Evolutionary conservation across 176 grass and related monocot species (phyloP).

Genomic region (Carex myosuroides): DNA sequence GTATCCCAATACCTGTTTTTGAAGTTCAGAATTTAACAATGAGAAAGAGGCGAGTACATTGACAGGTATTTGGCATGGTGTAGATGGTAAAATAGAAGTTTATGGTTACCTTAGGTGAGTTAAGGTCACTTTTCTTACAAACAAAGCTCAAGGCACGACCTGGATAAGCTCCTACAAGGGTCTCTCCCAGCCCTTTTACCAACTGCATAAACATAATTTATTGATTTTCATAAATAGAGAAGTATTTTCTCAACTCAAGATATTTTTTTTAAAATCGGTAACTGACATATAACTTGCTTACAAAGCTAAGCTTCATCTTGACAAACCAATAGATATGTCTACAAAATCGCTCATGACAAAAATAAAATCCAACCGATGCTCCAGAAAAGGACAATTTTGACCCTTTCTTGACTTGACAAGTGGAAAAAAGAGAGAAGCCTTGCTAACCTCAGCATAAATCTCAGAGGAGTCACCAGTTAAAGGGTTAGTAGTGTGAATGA

Average conservation of each 20-base stretch:
- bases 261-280: not conserved
- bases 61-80: not conserved
- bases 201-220: slow-evolving; percentile 12
- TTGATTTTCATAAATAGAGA: not conserved
- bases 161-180: slow-evolving; percentile 83
- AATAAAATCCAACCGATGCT: not conserved
- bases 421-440: not conserved
- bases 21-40: not conserved
- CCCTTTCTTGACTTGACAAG: not conserved
- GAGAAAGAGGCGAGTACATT: slow-evolving; percentile 5
- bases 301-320: not conserved
- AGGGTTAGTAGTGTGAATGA: slow-evolving; percentile 95
- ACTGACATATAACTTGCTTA: not conserved
- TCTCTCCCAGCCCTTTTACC: slow-evolving; percentile 93
- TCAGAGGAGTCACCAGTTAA: slow-evolving; percentile 78
- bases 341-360: not conserved
- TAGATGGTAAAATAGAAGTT: not conserved
- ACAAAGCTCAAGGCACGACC: slow-evolving; percentile 90
- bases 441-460: slow-evolving; percentile 84
- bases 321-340: not conserved
- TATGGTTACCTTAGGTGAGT: slow-evolving; percentile 65
- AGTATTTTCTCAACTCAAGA: not conserved
- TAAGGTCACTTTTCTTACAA: slow-evolving; percentile 67
- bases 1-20: slow-evolving; percentile 68
- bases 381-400: not conserved